Evolutionary conservation across 768 basidiomycete genomes (phyloP).

Genomic region (Cystofilobasidium macerans): DNA sequence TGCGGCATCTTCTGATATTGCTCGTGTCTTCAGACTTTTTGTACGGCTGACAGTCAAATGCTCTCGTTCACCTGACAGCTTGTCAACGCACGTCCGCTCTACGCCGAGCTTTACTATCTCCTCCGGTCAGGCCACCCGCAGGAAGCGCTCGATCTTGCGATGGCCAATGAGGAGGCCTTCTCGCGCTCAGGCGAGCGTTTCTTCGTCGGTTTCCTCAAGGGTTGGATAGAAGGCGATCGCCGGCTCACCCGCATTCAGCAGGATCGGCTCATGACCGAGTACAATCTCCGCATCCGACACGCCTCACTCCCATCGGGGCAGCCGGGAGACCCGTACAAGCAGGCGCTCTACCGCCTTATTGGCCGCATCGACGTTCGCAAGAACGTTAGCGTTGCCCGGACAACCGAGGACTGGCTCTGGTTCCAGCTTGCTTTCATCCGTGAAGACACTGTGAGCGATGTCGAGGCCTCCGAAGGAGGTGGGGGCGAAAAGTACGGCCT

Average conservation of each 20-base stretch:
- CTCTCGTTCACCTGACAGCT: slow-evolving; percentile 43
- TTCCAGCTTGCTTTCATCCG: slow-evolving; percentile 80
- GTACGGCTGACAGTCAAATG: not conserved
- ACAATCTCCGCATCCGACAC: slow-evolving; percentile 59
- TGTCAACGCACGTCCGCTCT: slow-evolving; percentile 74
- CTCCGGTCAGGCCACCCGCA: slow-evolving; percentile 69
- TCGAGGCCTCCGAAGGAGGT: slow-evolving; percentile 47
- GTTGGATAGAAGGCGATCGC: slow-evolving; percentile 74
- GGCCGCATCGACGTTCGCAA: slow-evolving; percentile 81
- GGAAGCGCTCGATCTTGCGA: slow-evolving; percentile 69
- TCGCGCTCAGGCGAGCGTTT: slow-evolving; percentile 59
- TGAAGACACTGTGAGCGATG: slow-evolving; percentile 40
- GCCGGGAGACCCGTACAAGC: slow-evolving; percentile 73
- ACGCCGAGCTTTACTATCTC: slow-evolving; percentile 89
- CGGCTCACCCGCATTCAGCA: slow-evolving; percentile 44
- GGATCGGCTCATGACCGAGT: slow-evolving; percentile 54
- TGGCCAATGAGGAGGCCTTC: slow-evolving; percentile 52
- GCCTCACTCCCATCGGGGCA: not conserved
- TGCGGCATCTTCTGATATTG: slow-evolving; percentile 35
- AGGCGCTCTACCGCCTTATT: slow-evolving; percentile 89
- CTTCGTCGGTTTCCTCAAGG: slow-evolving; percentile 69
- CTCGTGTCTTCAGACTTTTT: not conserved
- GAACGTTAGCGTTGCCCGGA: slow-evolving; percentile 72
- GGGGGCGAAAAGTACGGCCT: slow-evolving; percentile 51
- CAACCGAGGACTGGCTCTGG: slow-evolving; percentile 98